Base-by-base conservation (phyloP, 1,284 basidiomycete species). In the Malassezia brasiliensis region DNA sequence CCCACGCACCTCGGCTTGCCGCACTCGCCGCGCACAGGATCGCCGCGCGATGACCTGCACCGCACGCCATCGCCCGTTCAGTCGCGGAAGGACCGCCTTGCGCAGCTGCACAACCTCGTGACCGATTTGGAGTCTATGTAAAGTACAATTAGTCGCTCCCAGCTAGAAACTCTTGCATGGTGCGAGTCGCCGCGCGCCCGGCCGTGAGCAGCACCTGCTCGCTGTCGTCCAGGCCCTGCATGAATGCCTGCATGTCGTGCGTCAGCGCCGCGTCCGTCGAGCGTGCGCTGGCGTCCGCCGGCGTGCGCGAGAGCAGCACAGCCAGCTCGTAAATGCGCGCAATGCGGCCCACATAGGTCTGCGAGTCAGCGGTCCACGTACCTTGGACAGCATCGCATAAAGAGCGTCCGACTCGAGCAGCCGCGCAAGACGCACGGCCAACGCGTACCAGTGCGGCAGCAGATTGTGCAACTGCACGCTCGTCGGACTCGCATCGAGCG, bases 381-480 rank as follows among this genome's bases (percentile, higher is more conserved):
- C 60, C 25, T 66, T 66, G 0, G 57, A 58, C 36, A 72, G 60
- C 6, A 61, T 52, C 20, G 64, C 59, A 42, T 62, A 60, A 12
- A 64, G 51, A 10, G 67, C 62, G 22, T 64, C 57, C 34, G 68
- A 61, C 36, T 68, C 69, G 50, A 68, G 65, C 66, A 72, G 39
- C 20, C 62, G 54, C n/a, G 64, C 68, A 1, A 74, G 59, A 0
- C 72, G 62, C 11, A 60, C 48, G 5, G 67, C 72, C 1, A 74
- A 51, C 11, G 69, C 72, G 53, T 72, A 74, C 69, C 69, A 74
- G 42, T 66, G 62, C 6, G 60, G 60, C 57, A 61, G 61, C 35
- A 69, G 64, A 22, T 64, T 52, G 3, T 70, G 44, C 34, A 74
- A 57, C 36, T 66, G 66, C 3, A 74, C 69, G 10, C 64, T 64